phyloP scores from a whole-genome alignment of 2,329 filamentous ascomycete species.

The Talaromyces sp. region DNA sequence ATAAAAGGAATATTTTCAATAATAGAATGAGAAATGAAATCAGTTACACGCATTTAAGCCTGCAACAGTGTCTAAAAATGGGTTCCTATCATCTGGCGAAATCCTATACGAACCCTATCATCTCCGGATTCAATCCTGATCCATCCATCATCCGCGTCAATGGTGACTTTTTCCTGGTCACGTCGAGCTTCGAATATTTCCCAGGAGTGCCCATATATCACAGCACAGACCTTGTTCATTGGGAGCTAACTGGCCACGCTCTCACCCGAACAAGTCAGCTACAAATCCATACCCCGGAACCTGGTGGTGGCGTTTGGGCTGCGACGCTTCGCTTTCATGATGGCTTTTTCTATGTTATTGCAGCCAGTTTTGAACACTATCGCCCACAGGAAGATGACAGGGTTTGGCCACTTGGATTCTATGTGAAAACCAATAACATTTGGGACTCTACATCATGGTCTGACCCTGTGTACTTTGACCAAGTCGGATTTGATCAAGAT shows the following conservation, averaged over 20 bases:
- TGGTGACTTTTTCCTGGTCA: conserved; percentile 40
- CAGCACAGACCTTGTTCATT: conserved; percentile 40
- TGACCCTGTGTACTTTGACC: conserved; percentile 5
- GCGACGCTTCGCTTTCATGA: conserved; percentile 36
- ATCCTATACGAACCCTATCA: conserved; percentile 35
- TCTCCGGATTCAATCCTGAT: conserved; percentile 44
- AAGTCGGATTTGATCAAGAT: conserved; percentile 40
- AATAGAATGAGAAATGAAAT: not conserved
- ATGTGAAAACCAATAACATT: conserved; percentile 1
- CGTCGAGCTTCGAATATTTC: conserved; percentile 42
- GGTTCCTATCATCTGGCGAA: not conserved
- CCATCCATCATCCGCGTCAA: conserved; percentile 40
- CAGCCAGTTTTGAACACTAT: conserved; percentile 16
- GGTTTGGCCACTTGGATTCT: conserved; percentile 4
- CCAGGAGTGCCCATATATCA: conserved; percentile 43
- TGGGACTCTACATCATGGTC: conserved; percentile 9
- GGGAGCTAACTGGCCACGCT: conserved; percentile 26
- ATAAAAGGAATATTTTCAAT: not conserved
- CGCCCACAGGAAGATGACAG: conserved; percentile 2
- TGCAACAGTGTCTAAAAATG: not conserved
- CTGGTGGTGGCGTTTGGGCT: conserved; percentile 36
- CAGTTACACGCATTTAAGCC: not conserved
- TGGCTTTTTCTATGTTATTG: conserved; percentile 38
- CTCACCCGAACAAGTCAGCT: conserved; percentile 15
- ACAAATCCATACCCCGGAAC: conserved; percentile 32